Evolutionary conservation across 192 early-diverging fungal species (phyloP), one percentile per base, ranked within the genome.

Genomic region (Tieghemiomyces parasiticus): DNA sequence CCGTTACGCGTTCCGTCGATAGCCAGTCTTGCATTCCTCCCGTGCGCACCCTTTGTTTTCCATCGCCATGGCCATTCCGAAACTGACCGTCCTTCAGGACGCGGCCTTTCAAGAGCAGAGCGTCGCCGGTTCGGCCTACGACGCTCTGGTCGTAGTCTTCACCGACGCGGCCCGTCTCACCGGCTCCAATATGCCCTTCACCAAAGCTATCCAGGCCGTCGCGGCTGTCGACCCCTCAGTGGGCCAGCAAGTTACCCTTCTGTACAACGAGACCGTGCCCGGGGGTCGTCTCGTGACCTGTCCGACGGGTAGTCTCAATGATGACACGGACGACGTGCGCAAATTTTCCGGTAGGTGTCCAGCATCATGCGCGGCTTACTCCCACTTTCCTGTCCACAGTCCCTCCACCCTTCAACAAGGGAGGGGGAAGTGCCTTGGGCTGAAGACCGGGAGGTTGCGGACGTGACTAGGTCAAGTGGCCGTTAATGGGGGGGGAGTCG

Each of bases 251-350:
- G 13, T 31, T 4, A 2, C 6, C 4, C 24, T 56, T 10, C 12
- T 56, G 54, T 34, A 19, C 4, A 35, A 31, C 19, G 32, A 29
- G 24, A 10, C 29, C 0, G 54, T 24, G 2, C 31, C 54, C 19
- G 81, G 81, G 46, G 71, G 73, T 3, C 79, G 86, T 29, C 63
- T 88, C 28, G 71, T 92, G 19, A 62, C 89, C n/a, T 79, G 80
- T 6, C 88, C 90, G n/a, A 87, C 80, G 30, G 88, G 84, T 29
- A 76, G 81, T 14, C 63, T 89, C 4, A 61, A 69, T 56, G 79
- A 78, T 58, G 90, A 92, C 66, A 78, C 82, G 28, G 90, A 92
- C 65, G 90, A 92, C 70, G 85, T 85, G 46, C 79, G 90, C 64
- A 81, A 85, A 60, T 83, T 82, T 56, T 61, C 60, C 52, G 71